These are phyloP conservation scores for Canna indica DNA, from an alignment of 176 grass and related monocot genomes.

Conservation along the genomic window DNA sequence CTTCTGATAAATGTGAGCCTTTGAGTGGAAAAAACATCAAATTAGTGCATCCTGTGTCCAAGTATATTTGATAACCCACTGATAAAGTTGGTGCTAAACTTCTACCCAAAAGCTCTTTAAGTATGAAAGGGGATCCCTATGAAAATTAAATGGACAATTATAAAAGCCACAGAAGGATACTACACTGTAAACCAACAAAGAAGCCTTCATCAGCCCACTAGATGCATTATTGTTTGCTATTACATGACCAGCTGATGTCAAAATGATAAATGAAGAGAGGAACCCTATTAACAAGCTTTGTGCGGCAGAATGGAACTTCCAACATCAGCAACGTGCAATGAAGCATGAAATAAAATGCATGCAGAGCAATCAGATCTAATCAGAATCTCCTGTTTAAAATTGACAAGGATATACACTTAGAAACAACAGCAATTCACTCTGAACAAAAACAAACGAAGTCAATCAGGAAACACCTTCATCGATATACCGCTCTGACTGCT, in stretches of 20 bases:
- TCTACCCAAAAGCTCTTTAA: not conserved
- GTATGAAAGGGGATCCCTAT: not conserved
- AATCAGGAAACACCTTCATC: constrained; percentile 50
- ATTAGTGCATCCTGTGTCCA: not conserved
- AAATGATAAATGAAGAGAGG: not conserved
- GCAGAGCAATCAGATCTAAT: not conserved
- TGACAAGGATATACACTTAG: not conserved
- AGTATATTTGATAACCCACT: not conserved
- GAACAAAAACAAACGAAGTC: not conserved
- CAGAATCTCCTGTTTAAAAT: not conserved
- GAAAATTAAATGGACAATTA: not conserved
- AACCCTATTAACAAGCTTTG: not conserved
- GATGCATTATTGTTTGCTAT: not conserved
- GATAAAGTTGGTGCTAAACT: not conserved
- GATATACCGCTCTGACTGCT: constrained; percentile 77
- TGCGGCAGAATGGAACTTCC: not conserved
- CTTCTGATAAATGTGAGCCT: not conserved
- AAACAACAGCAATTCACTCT: not conserved
- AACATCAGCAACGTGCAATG: not conserved
- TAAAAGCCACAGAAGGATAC: not conserved
- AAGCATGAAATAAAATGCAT: not conserved
- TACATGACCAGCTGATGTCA: not conserved
- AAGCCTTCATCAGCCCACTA: not conserved
- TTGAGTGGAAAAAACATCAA: not conserved
- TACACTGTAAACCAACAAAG: not conserved